Conservation (phyloP, 225 moss, liverwort and hornwort species). For the Lunularia cruciata region DNA sequence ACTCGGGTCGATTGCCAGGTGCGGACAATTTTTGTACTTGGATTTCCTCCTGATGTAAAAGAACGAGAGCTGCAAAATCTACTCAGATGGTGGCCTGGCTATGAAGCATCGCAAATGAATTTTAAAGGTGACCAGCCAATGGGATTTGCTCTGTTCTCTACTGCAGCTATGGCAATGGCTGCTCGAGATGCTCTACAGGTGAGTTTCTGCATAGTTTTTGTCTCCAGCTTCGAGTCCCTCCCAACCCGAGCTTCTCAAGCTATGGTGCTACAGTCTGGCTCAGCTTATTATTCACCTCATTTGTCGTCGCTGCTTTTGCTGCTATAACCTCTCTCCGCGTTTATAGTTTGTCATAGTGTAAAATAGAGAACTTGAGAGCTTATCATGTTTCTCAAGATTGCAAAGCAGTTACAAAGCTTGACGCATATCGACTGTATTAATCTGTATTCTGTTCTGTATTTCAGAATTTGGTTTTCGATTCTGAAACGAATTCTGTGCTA, state of each 20-base stretch:
- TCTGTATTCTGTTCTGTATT: slow-evolving; percentile 13
- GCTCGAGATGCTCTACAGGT: slow-evolving; percentile 99
- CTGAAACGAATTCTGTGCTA: slow-evolving; percentile 81
- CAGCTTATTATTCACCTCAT: no score
- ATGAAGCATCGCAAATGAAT: slow-evolving; percentile 98
- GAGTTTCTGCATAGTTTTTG: no score
- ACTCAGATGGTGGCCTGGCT: slow-evolving; percentile 99
- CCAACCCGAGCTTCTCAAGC: no score
- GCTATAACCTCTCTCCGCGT: no score
- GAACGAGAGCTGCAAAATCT: slow-evolving; percentile 95
- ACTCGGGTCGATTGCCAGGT: slow-evolving; percentile 44
- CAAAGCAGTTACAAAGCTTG: no score
- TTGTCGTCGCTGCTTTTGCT: no score
- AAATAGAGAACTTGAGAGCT: no score
- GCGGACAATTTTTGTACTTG: slow-evolving; percentile 91
- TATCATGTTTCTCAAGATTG: no score
- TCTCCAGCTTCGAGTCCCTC: no score
- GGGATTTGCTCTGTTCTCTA: slow-evolving; percentile 97
- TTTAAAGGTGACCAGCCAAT: slow-evolving; percentile 98
- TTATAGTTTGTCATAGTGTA: no score
- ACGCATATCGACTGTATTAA: no score
- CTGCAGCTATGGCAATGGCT: slow-evolving; percentile 93
- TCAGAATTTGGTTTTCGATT: slow-evolving; percentile 96
- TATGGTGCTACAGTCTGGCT: no score
- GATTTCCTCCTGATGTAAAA: slow-evolving; percentile 91